Base-by-base conservation (phyloP, 805 yeast genomes). In the Clavispora carvajalis region DNA sequence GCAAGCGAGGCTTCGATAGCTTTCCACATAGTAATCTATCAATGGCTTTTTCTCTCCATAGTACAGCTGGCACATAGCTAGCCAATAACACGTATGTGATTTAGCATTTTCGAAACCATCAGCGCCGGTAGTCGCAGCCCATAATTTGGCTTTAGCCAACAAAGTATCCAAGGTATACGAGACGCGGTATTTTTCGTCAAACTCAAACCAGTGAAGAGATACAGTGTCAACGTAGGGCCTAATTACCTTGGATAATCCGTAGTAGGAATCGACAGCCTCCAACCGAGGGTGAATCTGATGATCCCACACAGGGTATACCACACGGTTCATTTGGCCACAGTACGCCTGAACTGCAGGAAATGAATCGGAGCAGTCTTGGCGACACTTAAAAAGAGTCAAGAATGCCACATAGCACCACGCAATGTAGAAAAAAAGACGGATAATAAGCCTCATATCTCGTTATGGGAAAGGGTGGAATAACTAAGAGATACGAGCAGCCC, bases 361-460 rank as follows among this genome's bases (percentile, higher is more conserved):
- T 23, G 30, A 33, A 2, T 19, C 15, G 23, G 44, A 5, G 18
- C 31, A 24, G 11, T 33, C 35, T 5, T 33, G 19, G n/a, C 44
- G 38, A 29, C 53, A 47, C 22, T 40, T 44, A 22, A 31, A 40
- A 4, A 38, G 15, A 4, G 41, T 43, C 26, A 49, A 22, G 41
- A 43, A 47, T 29, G 40, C 24, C 21, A 46, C 22, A 24, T 47
- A 48, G 5, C 44, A 42, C 16, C 46, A 13, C 19, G 46, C 23
- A 21, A 33, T 19, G 22, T 19, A 19, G 17, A 22, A 30, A 22
- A 36, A 23, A 13, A 36, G 26, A 15, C 30, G 25, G 23, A 25
- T 26, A 8, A 39, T 16, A 28, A 16, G 31, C 16, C 31, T 28
- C 31, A 28, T 28, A 15, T 10, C 31, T 8, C 3, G 7, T 5